Conservation (phyloP, 805 yeast genomes). For the Cyberlindnera meyerae region DNA sequence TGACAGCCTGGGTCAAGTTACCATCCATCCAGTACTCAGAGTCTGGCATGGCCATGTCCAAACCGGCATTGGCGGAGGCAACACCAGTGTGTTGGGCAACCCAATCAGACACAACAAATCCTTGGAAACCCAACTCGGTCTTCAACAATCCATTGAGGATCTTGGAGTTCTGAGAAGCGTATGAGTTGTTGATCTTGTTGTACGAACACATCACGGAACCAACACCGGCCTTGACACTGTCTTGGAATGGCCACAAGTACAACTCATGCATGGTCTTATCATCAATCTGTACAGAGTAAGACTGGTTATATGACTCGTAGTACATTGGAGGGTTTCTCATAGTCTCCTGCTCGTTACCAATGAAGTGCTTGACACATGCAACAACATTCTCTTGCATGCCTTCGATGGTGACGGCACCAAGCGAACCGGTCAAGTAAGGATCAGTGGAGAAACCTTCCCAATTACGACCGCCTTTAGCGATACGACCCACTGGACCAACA, state of each 20-base stretch:
- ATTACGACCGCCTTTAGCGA: constrained; percentile 7
- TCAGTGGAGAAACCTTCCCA: constrained; percentile 10
- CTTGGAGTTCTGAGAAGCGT: constrained; percentile 8
- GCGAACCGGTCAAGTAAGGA: constrained; percentile 6
- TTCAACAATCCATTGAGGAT: constrained; percentile 4
- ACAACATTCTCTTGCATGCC: constrained; percentile 4
- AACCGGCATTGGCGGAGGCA: constrained; percentile 3
- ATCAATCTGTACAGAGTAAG: constrained; percentile 3
- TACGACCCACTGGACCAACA: constrained; percentile 6
- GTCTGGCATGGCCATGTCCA: constrained; percentile 6
- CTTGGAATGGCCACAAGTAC: constrained; percentile 9
- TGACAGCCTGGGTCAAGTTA: constrained; percentile 1
- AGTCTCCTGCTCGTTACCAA: constrained; percentile 7
- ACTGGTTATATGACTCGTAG: constrained; percentile 1
- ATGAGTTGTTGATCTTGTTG: constrained; percentile 9
- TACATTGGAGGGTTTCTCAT: constrained; percentile 3
- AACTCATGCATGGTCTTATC: constrained; percentile 8
- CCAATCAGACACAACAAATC: constrained; percentile 6
- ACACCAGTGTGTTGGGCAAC: constrained; percentile 6
- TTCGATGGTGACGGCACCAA: constrained; percentile 1
- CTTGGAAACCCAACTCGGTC: constrained; percentile 7
- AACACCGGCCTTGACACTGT: constrained; percentile 5
- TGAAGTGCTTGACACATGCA: constrained; percentile 8
- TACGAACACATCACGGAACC: constrained; percentile 8
- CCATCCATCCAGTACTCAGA: constrained; percentile 6